Evolutionary conservation across 805 yeast species (phyloP), one percentile per base, ranked within the genome.

Genomic region (Millerozyma miso): DNA sequence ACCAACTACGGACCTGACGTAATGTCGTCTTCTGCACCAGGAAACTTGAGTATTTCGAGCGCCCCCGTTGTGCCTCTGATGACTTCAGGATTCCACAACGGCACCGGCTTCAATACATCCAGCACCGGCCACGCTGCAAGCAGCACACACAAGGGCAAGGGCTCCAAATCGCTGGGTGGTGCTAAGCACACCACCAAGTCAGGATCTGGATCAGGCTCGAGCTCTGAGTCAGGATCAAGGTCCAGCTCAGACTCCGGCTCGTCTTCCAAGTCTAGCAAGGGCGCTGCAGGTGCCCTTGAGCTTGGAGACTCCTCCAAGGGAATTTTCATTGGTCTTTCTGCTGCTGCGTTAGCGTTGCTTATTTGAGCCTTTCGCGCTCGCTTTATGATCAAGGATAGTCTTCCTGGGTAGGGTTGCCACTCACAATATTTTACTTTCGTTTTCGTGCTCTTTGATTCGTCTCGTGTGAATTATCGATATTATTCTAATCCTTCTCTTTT

Each of bases 241-340:
- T 16, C 29, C 14, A 26, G 7, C 6, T 40, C 38, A 2, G 31
- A 35, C 2, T 29, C 39, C 16, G 10, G 15, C 20, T 12, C 37
- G 3, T 35, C 43, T n/a, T 33, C 41, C 16, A 41, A 26, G 1
- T 19, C 47, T 13, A 37, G 47, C 14, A 10, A 6, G 10, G 29
- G 10, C 10, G 38, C 38, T 19, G 31, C 52, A 7, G 41, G 47
- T 29, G 37, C 44, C 19, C 45, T 49, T 16, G 39, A 47, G 23
- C 29, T 47, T 23, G 47, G 42, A 16, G 49, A 49, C 17, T 42
- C 55, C 26, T 43, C 49, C 29, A 42, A 43, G n/a, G 50, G 52
- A 37, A 54, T 47, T 33, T 37, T 52, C 18, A 35, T 55, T 41
- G 67, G 60, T 31, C 48, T 58, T 8, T 55, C 57, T 33, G 69